phyloP scores from a whole-genome alignment of 495 filamentous ascomycete genomes.

The Chaetomidium leptoderma region DNA sequence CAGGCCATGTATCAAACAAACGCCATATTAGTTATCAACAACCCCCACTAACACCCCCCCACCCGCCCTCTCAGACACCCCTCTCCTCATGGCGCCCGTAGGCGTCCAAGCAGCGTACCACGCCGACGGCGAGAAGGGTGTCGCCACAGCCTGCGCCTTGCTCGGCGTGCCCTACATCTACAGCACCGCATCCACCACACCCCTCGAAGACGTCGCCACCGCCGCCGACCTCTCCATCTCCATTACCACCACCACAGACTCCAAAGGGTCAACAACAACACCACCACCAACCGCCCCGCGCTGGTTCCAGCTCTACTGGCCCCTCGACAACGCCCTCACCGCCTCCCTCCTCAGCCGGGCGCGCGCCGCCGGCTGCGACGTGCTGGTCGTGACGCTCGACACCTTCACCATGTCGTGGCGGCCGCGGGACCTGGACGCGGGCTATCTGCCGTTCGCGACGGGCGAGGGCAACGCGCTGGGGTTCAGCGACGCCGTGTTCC shows the following conservation, averaged over 20 bases:
- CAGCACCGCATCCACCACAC: slow-evolving; percentile 42
- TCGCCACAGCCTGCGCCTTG: slow-evolving; percentile 51
- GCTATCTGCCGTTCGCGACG: slow-evolving; percentile 52
- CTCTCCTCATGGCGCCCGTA: slow-evolving; percentile 56
- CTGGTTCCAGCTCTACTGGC: slow-evolving; percentile 71
- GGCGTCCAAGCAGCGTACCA: slow-evolving; percentile 59
- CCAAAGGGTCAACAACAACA: neutral
- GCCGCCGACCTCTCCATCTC: slow-evolving; percentile 4
- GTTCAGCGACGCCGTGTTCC: slow-evolving; percentile 61
- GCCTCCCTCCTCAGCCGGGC: slow-evolving; percentile 58
- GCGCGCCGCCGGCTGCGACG: slow-evolving; percentile 52
- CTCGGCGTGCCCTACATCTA: slow-evolving; percentile 52
- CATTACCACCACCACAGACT: neutral
- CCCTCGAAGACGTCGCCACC: slow-evolving; percentile 40
- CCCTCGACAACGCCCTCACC: slow-evolving; percentile 55
- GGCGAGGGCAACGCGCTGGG: slow-evolving; percentile 44
- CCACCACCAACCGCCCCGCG: slow-evolving; percentile 14
- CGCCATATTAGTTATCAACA: neutral
- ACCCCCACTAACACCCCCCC: neutral
- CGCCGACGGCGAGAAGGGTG: slow-evolving; percentile 49
- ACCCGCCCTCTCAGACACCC: slow-evolving; percentile 27
- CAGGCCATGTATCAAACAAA: neutral
- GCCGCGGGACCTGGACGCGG: slow-evolving; percentile 61
- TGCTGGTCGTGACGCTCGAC: slow-evolving; percentile 60
- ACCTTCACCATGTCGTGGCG: slow-evolving; percentile 58